Conservation (phyloP, 2,329 filamentous ascomycete species). For the Tolypocladium pustulatum region DNA sequence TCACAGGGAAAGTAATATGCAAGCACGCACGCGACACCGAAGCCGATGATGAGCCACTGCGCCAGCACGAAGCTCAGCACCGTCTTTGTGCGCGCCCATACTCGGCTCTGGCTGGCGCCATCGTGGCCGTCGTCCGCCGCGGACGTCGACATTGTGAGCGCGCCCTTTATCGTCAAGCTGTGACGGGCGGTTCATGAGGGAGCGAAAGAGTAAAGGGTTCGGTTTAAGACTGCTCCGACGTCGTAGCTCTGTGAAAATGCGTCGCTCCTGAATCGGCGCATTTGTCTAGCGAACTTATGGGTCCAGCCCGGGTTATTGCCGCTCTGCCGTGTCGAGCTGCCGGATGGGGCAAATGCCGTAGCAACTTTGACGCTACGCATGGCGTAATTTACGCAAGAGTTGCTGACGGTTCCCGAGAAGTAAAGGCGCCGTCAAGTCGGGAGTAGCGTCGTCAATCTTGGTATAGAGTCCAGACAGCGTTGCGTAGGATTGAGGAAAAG, state of each 20-base stretch:
- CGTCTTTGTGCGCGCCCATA: background rate
- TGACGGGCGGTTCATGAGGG: background rate
- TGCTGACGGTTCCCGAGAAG: background rate
- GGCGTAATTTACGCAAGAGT: background rate
- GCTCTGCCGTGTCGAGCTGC: background rate
- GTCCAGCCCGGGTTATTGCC: background rate
- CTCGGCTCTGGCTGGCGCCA: background rate
- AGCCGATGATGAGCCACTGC: constrained; percentile 57
- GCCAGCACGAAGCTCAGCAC: constrained; percentile 29
- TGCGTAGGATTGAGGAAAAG: no score
- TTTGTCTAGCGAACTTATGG: background rate
- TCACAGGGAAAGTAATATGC: constrained; percentile 32
- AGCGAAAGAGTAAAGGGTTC: background rate
- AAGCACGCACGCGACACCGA: constrained; percentile 41
- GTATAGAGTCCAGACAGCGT: no score
- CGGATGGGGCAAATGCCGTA: background rate
- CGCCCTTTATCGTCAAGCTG: background rate
- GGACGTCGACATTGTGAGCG: background rate
- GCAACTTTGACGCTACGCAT: background rate
- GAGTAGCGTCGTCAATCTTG: background rate
- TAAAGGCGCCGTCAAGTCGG: background rate
- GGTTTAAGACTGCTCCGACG: background rate
- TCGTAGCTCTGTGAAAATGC: background rate
- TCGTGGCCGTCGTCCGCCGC: background rate
- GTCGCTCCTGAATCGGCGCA: background rate